These are phyloP conservation scores for Dryas alaskensis DNA, from an alignment of 306 rosid species.

Conservation along the genomic window DNA sequence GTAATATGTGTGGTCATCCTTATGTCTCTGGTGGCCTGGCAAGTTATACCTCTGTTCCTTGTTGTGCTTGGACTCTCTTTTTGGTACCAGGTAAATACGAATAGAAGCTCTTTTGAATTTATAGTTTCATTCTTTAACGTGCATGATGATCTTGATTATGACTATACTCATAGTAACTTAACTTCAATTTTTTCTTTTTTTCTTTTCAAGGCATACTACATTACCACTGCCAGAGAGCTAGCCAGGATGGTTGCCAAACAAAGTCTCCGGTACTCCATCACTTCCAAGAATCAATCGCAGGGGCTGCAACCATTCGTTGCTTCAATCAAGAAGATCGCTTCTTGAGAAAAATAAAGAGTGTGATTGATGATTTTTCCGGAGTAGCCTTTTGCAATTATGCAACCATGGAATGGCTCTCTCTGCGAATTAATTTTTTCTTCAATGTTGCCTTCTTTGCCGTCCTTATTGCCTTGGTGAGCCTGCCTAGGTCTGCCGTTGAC, in stretches of 20 bases:
- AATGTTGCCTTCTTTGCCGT: slow-evolving; percentile 15
- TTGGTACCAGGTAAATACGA: slow-evolving; percentile 32
- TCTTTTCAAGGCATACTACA: slow-evolving; percentile 24
- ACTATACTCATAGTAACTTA: not conserved
- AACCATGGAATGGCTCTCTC: slow-evolving; percentile 31
- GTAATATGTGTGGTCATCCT: slow-evolving; percentile 20
- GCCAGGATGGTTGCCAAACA: slow-evolving; percentile 24
- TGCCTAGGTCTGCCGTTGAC: slow-evolving; percentile 24
- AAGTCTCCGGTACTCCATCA: slow-evolving; percentile 35
- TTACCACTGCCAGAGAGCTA: slow-evolving; percentile 25
- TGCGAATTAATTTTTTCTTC: slow-evolving; percentile 24
- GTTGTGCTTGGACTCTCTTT: slow-evolving; percentile 12
- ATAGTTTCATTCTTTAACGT: not conserved
- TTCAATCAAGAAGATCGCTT: slow-evolving; percentile 26
- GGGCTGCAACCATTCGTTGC: slow-evolving; percentile 27
- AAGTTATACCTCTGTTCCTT: slow-evolving; percentile 22
- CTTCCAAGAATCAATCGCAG: slow-evolving; percentile 27
- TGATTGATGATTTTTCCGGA: slow-evolving; percentile 25
- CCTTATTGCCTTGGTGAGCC: slow-evolving; percentile 20
- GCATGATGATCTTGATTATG: not conserved
- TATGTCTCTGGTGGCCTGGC: slow-evolving; percentile 36
- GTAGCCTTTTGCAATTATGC: slow-evolving; percentile 21
- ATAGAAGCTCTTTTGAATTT: not conserved
- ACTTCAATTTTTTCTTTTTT: not conserved
- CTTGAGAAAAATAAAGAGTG: slow-evolving; percentile 13